Base-by-base conservation (phyloP, 805 yeast genomes). In the Kluyveromyces wickerhamii region DNA sequence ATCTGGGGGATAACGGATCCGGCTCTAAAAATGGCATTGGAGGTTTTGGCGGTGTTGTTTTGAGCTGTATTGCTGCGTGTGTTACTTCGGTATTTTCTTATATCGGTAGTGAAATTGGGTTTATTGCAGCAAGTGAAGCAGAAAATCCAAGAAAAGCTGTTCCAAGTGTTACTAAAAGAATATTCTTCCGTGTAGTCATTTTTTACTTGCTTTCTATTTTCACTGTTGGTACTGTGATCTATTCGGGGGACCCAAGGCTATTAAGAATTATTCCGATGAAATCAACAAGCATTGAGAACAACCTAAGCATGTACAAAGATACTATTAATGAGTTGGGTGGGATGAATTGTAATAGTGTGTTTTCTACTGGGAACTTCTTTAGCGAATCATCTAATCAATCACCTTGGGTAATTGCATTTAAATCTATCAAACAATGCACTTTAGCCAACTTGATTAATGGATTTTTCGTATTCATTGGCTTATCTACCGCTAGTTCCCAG, bases 121-220 rank as follows among this genome's bases (percentile, higher is more conserved):
- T 81, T 41, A 73, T 81, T 35, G 87, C 88, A 3, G 86, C 88
- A 1, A 80, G 86, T 54, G 94, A 82, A 54, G 80, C 86, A 12
- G 64, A 77, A 43, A 77, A 79, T 40, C 89, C 92, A 5, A 63
- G 89, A 44, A 72, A 67, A 41, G 77, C 88, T 0, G 63, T 82
- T 11, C 88, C 89, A 1, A 66, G 76, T 11, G 88, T 87, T 1
- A 78, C 88, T 1, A 74, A 67, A 46, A 65, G 78, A 45, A 83
- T 80, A 2, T 82, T 79, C 51, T 78, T 82, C 69, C 62, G 88
- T 50, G 71, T 82, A 24, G 51, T 77, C 4, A 49, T 82, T 1
- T 72, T 82, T 43, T 82, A 83, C 53, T 54, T 80, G 23, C 54
- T 82, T 16, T 72, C 85, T 3, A 67, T 79, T 12, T 79, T 83